phyloP scores from a whole-genome alignment of 1,284 basidiomycete genomes.

The Cutaneotrichosporon cyanovorans region DNA sequence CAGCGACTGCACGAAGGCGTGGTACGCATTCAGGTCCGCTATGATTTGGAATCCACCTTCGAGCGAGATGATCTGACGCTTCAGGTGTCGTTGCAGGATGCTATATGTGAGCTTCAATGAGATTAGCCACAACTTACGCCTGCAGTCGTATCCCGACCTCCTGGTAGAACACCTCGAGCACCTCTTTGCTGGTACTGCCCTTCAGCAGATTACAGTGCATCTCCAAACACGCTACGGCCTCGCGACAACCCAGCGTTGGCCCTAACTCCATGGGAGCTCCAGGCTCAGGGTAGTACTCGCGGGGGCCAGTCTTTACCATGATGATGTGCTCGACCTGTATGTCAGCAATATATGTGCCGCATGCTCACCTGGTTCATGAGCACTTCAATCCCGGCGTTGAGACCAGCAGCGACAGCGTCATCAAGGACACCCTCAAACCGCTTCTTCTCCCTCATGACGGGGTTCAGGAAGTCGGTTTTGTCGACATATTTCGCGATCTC shows the following conservation, averaged over 20 bases:
- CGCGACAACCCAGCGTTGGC: conserved; percentile 75
- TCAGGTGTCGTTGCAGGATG: conserved; percentile 92
- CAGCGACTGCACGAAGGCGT: conserved; percentile 74
- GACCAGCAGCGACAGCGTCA: conserved; percentile 81
- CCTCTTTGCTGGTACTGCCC: conserved; percentile 90
- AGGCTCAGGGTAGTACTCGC: conserved; percentile 84
- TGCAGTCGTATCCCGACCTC: conserved; percentile 90
- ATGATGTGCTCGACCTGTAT: conserved; percentile 86
- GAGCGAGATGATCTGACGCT: conserved; percentile 89
- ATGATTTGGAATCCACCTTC: conserved; percentile 92
- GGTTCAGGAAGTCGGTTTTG: conserved; percentile 85
- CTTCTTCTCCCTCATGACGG: conserved; percentile 92
- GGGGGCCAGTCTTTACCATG: conserved; percentile 66
- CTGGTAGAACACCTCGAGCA: conserved; percentile 94
- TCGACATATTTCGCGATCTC: conserved; percentile 84
- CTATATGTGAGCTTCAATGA: conserved; percentile 45
- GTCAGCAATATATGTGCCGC: conserved; percentile 19
- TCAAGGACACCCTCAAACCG: conserved; percentile 85
- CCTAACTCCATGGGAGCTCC: conserved; percentile 66
- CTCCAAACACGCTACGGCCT: conserved; percentile 77
- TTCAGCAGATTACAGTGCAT: conserved; percentile 83
- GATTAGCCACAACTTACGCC: conserved; percentile 53
- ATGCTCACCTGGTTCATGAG: conserved; percentile 78
- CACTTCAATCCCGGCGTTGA: conserved; percentile 91
- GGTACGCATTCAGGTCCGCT: conserved; percentile 88